phyloP scores from a whole-genome alignment of 2,329 filamentous ascomycete species.

The Sarocladiaceae sp. region DNA sequence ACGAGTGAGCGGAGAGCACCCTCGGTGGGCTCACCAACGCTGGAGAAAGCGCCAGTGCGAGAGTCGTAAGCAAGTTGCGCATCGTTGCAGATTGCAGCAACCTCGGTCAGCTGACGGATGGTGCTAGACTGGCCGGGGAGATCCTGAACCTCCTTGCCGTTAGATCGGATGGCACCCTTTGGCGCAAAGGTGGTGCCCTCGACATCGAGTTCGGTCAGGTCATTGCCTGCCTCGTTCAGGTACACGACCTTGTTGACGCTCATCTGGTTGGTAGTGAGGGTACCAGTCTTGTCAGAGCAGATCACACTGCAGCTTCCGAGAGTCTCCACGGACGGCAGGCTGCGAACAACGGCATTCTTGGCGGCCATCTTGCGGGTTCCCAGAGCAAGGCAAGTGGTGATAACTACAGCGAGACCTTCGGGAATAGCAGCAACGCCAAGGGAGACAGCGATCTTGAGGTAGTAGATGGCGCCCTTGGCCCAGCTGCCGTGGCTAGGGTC shows the following conservation, averaged over 20 bases:
- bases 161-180: constrained; percentile 62
- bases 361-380: constrained; percentile 98
- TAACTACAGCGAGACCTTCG: constrained; percentile 94
- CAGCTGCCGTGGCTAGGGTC: constrained; percentile 90
- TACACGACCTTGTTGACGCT: constrained; percentile 91
- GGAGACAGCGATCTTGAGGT: constrained; percentile 97
- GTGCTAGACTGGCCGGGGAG: constrained; percentile 67
- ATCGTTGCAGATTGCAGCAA: constrained; percentile 80
- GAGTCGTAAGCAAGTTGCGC: constrained; percentile 75
- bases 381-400: constrained; percentile 94
- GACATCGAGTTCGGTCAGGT: constrained; percentile 79
- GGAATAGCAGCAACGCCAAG: constrained; percentile 97
- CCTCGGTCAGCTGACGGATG: constrained; percentile 68
- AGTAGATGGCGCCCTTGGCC: constrained; percentile 97
- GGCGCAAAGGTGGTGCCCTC: constrained; percentile 91
- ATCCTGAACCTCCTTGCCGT: constrained; percentile 63
- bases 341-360: constrained; percentile 95
- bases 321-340: constrained; percentile 93
- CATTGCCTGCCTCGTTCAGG: constrained; percentile 65
- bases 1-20: constrained; percentile 84
- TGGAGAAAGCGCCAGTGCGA: constrained; percentile 67
- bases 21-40: constrained; percentile 91
- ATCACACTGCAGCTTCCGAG: constrained; percentile 98
- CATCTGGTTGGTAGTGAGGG: constrained; percentile 98
- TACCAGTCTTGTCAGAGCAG: constrained; percentile 98